A percentile compares a stretch with the other conserved stretches of the same genome.
phyloP scores from a whole-genome alignment of 1,284 basidiomycete genomes.

The Lentinula novae-zelandiae region DNA sequence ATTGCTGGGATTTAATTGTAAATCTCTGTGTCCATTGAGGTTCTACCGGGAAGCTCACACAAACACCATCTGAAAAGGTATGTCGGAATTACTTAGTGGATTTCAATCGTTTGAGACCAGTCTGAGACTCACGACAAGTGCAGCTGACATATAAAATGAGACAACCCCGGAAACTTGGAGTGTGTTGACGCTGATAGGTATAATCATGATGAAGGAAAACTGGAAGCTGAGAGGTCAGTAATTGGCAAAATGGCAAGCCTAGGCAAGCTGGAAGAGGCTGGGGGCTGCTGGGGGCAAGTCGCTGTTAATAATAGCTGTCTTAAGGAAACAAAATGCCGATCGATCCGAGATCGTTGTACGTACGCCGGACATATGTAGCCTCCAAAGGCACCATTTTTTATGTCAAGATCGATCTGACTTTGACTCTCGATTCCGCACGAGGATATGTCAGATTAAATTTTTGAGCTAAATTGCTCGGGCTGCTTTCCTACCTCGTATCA shows the following conservation, averaged over 20 bases:
- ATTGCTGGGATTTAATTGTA: slow-evolving; percentile 39
- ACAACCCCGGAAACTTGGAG: slow-evolving; percentile 67
- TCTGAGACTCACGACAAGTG: slow-evolving; percentile 54
- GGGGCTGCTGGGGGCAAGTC: no score
- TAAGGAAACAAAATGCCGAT: not conserved
- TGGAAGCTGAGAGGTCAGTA: not conserved
- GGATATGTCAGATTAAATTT: not conserved
- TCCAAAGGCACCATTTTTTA: not conserved
- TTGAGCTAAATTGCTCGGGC: not conserved
- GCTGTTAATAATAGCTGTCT: not conserved
- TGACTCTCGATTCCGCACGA: not conserved
- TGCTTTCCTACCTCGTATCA: not conserved
- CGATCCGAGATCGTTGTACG: not conserved
- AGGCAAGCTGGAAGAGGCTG: no score
- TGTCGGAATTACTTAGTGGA: not conserved
- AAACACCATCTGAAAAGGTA: slow-evolving; percentile 54
- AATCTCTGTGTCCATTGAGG: not conserved
- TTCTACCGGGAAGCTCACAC: slow-evolving; percentile 39
- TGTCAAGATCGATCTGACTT: not conserved
- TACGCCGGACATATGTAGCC: no score
- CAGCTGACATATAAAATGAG: slow-evolving; percentile 72
- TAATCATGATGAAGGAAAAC: not conserved
- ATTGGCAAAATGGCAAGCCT: no score
- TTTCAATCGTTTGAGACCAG: not conserved
- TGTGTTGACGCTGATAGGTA: slow-evolving; percentile 23